Base-by-base conservation (phyloP, 495 filamentous ascomycete genomes). In the Penicillium egyptiacum region DNA sequence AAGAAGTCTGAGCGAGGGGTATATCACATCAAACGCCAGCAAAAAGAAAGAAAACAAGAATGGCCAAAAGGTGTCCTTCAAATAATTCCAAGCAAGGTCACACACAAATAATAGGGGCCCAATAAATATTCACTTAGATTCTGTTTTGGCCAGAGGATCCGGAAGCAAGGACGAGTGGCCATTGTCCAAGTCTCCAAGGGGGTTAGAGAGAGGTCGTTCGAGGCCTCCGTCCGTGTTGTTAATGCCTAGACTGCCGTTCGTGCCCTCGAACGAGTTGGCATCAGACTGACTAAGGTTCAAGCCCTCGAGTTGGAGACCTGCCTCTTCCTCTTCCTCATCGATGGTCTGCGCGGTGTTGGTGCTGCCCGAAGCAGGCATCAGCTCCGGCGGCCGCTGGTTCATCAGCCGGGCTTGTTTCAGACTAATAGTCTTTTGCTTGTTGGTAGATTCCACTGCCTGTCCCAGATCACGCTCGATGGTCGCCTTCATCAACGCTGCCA, bases 401-500 rank as follows among this genome's bases (percentile, higher is more conserved):
- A 92, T 87, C 61, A 87, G 75, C 53, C 82, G 83, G 33, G 92
- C 92, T 71, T 95, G 93, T 39, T 86, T 85, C 11, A 97, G 82
- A 48, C 87, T 90, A 47, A 97, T 93, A 0, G 92, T 97, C 73
- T 93, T 91, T 64, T 92, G 91, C 64, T 93, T 90, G 75, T 96
- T 98, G n/a, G 91, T 94, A 0, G 88, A 91, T 33, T 88, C 89
- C 51, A 95, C 85, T 1, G 83, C 79, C 56, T 86, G 79, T 8
- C 83, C 80, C 61, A 93, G 85, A 63, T 99, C 94, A 55, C 92
- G 87, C 61, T 98, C 95, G 61, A 99, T 99, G 5, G 95, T 99
- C 4, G 95, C 95, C 74, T 98, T 99, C 91, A 98, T 95, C 57
- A 99, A 76, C 11, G 95, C 95, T 4, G 91, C 95, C 95, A 99